These are phyloP conservation scores for Arctium minus DNA, from an alignment of 129 eudicot genomes.

Conservation along the genomic window DNA sequence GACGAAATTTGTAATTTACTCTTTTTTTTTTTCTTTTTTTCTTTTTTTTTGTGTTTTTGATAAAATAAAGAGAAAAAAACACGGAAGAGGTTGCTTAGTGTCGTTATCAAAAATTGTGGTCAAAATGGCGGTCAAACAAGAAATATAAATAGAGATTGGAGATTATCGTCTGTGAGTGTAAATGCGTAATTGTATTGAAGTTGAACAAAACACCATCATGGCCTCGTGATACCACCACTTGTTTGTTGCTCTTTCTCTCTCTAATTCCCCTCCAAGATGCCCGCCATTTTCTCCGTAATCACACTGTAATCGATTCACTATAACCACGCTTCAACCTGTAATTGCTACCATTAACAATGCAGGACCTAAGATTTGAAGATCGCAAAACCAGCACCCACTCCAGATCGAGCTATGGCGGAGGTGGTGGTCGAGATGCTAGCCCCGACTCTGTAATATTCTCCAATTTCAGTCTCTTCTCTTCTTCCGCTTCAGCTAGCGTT, in stretches of 20 bases:
- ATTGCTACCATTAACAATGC: conserved; percentile 40
- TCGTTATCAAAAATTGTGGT: conserved; percentile 8
- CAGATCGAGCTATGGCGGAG: conserved; percentile 33
- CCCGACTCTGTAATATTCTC: conserved; percentile 85
- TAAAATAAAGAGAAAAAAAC: not conserved
- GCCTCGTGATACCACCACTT: conserved; percentile 14
- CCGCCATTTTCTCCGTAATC: conserved; percentile 39
- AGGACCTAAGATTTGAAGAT: conserved; percentile 43
- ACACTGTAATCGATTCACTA: conserved; percentile 3
- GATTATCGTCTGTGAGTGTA: conserved; percentile 6
- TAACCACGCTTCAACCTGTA: conserved; percentile 5
- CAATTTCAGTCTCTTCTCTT: conserved; percentile 74
- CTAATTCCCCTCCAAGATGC: conserved; percentile 21
- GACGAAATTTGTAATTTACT: too few relatives aligned
- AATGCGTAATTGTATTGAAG: not conserved
- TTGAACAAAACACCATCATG: conserved; percentile 28
- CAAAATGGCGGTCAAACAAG: not conserved
- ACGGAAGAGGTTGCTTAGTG: not conserved
- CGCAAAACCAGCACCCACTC: conserved; percentile 11
- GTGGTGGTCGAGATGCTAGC: conserved; percentile 55
- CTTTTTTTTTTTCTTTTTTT: not conserved
- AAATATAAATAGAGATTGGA: not conserved
- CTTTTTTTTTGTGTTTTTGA: not conserved
- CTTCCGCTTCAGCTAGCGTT: conserved; percentile 87
- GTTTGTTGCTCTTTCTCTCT: not conserved